Evolutionary conservation across 768 basidiomycete genomes (phyloP).

Genomic region (Tulasnella sp.): DNA sequence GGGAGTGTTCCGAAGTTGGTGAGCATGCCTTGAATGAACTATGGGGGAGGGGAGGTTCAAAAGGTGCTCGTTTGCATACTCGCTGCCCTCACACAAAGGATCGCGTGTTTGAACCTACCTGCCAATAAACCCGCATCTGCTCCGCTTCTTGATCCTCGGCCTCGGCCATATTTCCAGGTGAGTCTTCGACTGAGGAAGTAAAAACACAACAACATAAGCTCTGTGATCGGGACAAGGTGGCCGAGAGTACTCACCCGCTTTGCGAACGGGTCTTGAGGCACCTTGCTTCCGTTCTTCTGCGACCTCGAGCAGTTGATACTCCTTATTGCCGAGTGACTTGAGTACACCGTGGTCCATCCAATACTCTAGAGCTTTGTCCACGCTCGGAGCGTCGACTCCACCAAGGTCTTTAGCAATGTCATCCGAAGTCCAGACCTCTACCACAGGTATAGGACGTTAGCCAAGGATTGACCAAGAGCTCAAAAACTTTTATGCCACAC

Average conservation of each 20-base stretch:
- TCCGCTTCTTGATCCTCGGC: slow-evolving; percentile 72
- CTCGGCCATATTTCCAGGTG: slow-evolving; percentile 29
- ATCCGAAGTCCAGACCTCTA: slow-evolving; percentile 64
- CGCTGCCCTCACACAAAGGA: background rate
- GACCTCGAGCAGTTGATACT: slow-evolving; percentile 58
- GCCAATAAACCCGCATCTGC: slow-evolving; percentile 85
- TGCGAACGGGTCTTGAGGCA: slow-evolving; percentile 18
- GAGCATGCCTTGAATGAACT: slow-evolving; percentile 91
- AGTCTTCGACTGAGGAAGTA: background rate
- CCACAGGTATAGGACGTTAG: background rate
- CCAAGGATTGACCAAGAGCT: background rate
- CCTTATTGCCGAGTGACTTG: slow-evolving; percentile 48
- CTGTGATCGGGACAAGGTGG: background rate
- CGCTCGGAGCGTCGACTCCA: slow-evolving; percentile 52
- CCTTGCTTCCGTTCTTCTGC: slow-evolving; percentile 37
- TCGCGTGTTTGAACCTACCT: slow-evolving; percentile 40
- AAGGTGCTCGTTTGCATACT: slow-evolving; percentile 12
- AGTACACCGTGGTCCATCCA: slow-evolving; percentile 82
- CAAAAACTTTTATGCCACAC: slow-evolving; percentile 32
- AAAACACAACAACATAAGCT: background rate
- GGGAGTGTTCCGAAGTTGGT: slow-evolving; percentile 73
- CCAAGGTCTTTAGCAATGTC: slow-evolving; percentile 60
- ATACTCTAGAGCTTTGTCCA: slow-evolving; percentile 66
- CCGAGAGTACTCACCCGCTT: slow-evolving; percentile 9
- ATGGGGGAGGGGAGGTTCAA: background rate